phyloP scores from a whole-genome alignment of 2,329 filamentous ascomycete genomes.

The Macroventuria anomochaeta region DNA sequence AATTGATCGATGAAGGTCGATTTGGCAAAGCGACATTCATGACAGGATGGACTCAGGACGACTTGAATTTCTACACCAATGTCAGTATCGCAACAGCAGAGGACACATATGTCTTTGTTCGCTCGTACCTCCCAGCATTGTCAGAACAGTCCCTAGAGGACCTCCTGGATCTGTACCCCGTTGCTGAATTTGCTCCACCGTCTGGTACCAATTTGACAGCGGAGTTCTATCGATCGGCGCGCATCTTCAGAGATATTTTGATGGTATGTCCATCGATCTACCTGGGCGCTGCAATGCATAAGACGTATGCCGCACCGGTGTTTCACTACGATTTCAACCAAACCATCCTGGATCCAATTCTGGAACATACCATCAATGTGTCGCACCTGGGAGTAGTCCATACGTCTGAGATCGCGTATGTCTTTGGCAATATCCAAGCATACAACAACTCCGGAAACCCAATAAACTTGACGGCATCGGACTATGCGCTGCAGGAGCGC shows the following conservation, averaged over 20 bases:
- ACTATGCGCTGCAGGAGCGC: slow-evolving; percentile 51
- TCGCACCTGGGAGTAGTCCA: slow-evolving; percentile 58
- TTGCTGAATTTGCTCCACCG: slow-evolving; percentile 53
- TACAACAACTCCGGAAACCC: slow-evolving; percentile 52
- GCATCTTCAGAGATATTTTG: slow-evolving; percentile 60
- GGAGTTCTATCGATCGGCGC: slow-evolving; percentile 59
- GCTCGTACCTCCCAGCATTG: slow-evolving; percentile 50
- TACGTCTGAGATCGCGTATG: slow-evolving; percentile 61
- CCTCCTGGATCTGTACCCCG: slow-evolving; percentile 44
- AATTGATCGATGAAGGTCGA: slow-evolving; percentile 50
- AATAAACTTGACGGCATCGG: slow-evolving; percentile 44
- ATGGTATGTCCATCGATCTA: slow-evolving; percentile 59
- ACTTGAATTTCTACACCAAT: slow-evolving; percentile 55
- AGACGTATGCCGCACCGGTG: slow-evolving; percentile 47
- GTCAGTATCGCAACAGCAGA: slow-evolving; percentile 48
- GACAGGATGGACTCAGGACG: slow-evolving; percentile 56
- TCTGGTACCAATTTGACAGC: slow-evolving; percentile 49
- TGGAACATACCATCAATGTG: slow-evolving; percentile 43
- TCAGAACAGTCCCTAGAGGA: slow-evolving; percentile 30
- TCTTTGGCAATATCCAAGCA: slow-evolving; percentile 53
- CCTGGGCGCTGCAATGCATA: slow-evolving; percentile 51
- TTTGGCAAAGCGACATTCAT: slow-evolving; percentile 54
- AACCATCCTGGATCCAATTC: slow-evolving; percentile 57
- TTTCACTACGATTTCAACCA: slow-evolving; percentile 63
- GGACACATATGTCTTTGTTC: slow-evolving; percentile 52